Evolutionary conservation across 805 yeast species (phyloP).

Genomic region (Candida insectorum): DNA sequence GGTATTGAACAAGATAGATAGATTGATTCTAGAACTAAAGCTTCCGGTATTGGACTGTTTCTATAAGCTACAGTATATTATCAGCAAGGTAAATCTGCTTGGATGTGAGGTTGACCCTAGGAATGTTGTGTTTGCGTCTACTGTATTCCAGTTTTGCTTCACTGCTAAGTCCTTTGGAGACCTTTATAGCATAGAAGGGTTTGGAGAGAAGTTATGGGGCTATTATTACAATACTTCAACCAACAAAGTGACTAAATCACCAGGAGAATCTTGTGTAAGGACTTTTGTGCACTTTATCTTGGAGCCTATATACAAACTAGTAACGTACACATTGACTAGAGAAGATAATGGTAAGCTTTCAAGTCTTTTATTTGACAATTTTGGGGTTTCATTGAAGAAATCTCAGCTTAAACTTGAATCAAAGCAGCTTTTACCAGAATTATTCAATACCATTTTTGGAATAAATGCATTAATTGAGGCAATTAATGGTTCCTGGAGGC

Average conservation of each 20-base stretch:
- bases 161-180: constrained; percentile 62
- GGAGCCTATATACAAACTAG: constrained; percentile 76
- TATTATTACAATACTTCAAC: constrained; percentile 43
- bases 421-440: constrained; percentile 51
- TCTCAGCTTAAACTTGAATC: constrained; percentile 50
- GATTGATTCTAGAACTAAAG: constrained; percentile 75
- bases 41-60: constrained; percentile 74
- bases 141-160: constrained; percentile 61
- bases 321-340: constrained; percentile 56
- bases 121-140: constrained; percentile 75
- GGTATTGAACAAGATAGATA: constrained; percentile 77
- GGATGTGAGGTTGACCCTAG: too few species aligned
- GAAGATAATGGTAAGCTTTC: constrained; percentile 38
- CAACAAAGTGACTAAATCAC: constrained; percentile 32
- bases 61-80: constrained; percentile 55
- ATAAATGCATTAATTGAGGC: constrained; percentile 46
- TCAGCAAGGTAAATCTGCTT: constrained; percentile 73
- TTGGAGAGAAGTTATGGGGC: constrained; percentile 74
- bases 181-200: constrained; percentile 39
- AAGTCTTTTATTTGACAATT: constrained; percentile 43
- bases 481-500: constrained; percentile 30
- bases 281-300: constrained; percentile 66
- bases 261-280: constrained; percentile 22
- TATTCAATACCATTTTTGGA: constrained; percentile 51
- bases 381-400: constrained; percentile 44